Conservation (phyloP, 495 filamentous ascomycete genomes). For the Penicillium ochrochloron region DNA sequence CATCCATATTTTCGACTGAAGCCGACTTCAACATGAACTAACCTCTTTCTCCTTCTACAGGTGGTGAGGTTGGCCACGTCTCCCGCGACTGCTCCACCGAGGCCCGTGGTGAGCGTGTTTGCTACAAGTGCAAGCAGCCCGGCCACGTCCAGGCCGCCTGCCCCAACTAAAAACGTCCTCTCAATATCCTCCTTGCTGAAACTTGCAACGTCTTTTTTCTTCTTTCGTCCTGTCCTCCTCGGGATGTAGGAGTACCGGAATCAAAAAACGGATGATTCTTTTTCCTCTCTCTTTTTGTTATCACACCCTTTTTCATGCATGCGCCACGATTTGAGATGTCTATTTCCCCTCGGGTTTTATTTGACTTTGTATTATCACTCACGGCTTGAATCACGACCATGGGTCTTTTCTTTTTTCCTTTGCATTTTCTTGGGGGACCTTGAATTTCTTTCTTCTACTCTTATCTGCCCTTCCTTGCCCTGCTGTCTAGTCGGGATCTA, state of each 20-base stretch:
- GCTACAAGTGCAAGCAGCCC: constrained; percentile 99
- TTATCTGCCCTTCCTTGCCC: not conserved
- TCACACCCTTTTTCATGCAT: constrained; percentile 21
- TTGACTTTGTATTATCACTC: constrained; percentile 34
- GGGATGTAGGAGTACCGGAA: constrained; percentile 17
- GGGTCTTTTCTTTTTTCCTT: constrained; percentile 25
- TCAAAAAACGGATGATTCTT: constrained; percentile 12
- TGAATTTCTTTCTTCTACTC: constrained; percentile 4
- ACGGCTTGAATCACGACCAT: constrained; percentile 37
- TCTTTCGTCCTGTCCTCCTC: constrained; percentile 17
- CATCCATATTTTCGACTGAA: not conserved
- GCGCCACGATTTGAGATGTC: constrained; percentile 33
- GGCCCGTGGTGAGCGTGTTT: constrained; percentile 86
- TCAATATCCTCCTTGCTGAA: constrained; percentile 7
- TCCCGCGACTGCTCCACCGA: constrained; percentile 95
- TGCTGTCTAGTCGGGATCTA: too few relatives aligned
- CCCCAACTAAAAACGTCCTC: constrained; percentile 62
- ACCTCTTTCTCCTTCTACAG: constrained; percentile 35
- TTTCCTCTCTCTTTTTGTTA: not conserved
- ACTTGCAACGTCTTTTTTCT: constrained; percentile 19
- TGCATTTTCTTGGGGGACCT: constrained; percentile 17
- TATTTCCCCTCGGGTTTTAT: constrained; percentile 26
- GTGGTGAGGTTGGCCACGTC: constrained; percentile 90
- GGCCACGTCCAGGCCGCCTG: constrained; percentile 95
- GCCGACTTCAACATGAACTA: too few relatives aligned